Percentiles rank a stretch among this genome's conserved stretches.
Conservation (phyloP, 257 asterid species). For the Knoxia roxburghii region DNA sequence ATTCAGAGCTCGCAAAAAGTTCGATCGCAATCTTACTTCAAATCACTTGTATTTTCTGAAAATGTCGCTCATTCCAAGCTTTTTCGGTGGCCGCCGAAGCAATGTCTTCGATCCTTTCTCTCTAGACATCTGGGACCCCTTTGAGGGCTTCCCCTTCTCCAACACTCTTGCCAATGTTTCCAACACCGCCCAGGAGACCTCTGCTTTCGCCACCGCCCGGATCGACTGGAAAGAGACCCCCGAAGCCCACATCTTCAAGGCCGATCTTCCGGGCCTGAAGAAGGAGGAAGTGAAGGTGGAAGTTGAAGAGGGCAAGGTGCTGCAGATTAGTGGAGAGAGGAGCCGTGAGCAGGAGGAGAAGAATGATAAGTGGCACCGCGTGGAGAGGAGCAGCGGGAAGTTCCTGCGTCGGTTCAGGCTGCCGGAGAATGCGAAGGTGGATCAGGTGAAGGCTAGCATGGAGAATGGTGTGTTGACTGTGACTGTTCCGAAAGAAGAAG, state of each 20-base stretch:
- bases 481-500: constrained; percentile 19
- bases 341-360: constrained; percentile 27
- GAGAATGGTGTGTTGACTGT: constrained; percentile 26
- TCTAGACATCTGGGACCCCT: constrained; percentile 14
- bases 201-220: constrained; percentile 14
- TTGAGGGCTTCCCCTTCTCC: constrained; percentile 1
- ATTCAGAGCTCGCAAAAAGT: not conserved
- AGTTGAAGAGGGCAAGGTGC: constrained; percentile 20
- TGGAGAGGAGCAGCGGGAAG: constrained; percentile 26
- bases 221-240: constrained; percentile 34
- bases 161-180: not conserved
- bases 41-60: not conserved
- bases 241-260: constrained; percentile 22
- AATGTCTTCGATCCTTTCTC: constrained; percentile 21
- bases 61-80: constrained; percentile 22
- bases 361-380: constrained; percentile 24
- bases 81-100: constrained; percentile 19
- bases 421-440: constrained; percentile 18
- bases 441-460: constrained; percentile 17
- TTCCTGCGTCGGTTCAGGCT: constrained; percentile 22
- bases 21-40: not conserved
- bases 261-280: constrained; percentile 24
- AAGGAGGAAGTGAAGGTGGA: constrained; percentile 27
- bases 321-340: constrained; percentile 27
- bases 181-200: not conserved